Conservation (phyloP, 768 basidiomycete genomes). For the Tylopilus sp. region DNA sequence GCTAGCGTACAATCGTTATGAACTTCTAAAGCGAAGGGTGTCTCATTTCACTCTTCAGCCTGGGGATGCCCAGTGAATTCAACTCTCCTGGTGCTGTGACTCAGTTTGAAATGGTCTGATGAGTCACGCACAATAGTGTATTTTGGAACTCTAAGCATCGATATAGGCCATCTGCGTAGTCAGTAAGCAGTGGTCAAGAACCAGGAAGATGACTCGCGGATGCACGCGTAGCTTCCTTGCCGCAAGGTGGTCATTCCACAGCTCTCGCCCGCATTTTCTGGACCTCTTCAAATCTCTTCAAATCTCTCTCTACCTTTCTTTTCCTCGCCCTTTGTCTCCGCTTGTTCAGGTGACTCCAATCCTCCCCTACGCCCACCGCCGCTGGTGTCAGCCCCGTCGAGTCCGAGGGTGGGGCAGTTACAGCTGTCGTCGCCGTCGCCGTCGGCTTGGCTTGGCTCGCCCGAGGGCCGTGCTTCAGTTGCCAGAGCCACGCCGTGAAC, state of each 20-base stretch:
- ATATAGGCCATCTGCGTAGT: too few species aligned
- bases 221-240: too few species aligned
- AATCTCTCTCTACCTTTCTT: conserved; percentile 42
- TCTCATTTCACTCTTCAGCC: too few species aligned
- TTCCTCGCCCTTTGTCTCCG: conserved; percentile 46
- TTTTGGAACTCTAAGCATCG: too few species aligned
- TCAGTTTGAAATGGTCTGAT: too few species aligned
- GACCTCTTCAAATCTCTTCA: conserved; percentile 37
- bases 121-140: too few species aligned
- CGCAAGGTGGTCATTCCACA: background rate
- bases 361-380: conserved; percentile 35
- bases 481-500: conserved; percentile 44
- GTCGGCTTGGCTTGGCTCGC: conserved; percentile 1
- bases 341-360: conserved; percentile 56
- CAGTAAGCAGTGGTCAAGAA: too few species aligned
- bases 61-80: too few species aligned
- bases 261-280: conserved; percentile 22
- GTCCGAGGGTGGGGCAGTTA: background rate
- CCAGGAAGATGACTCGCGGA: too few species aligned
- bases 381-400: conserved; percentile 18
- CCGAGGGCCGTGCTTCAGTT: conserved; percentile 1
- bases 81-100: too few species aligned
- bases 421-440: background rate
- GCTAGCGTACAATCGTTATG: too few species aligned
- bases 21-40: too few species aligned